Evolutionary conservation across 2,329 filamentous ascomycete species (phyloP).

Genomic region (Monosporascus sp.): DNA sequence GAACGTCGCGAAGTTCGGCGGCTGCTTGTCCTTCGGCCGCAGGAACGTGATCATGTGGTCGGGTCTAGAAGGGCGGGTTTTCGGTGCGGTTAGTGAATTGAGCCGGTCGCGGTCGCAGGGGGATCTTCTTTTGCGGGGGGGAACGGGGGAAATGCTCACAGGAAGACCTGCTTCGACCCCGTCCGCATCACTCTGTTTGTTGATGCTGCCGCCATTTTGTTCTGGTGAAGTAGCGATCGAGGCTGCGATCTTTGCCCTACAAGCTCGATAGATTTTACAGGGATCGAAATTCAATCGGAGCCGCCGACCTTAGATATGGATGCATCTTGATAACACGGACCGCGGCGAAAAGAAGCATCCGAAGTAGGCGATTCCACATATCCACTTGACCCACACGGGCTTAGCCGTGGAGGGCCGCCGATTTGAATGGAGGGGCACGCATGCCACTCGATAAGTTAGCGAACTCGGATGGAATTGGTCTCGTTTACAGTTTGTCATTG

Average conservation of each 20-base stretch:
- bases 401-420: conserved; percentile 3
- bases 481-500: conserved; percentile 1
- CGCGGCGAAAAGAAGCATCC: too few species aligned
- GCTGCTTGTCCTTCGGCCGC: conserved; percentile 58
- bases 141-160: conserved; percentile 18
- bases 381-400: too few species aligned
- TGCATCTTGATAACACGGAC: too few species aligned
- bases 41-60: conserved; percentile 76
- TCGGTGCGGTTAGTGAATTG: conserved; percentile 2
- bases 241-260: neutral
- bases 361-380: too few species aligned
- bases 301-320: neutral
- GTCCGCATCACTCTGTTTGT: conserved; percentile 15
- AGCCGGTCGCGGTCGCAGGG: neutral
- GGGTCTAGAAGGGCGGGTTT: conserved; percentile 50
- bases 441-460: too few species aligned
- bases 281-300: neutral
- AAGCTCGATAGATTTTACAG: neutral
- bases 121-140: too few species aligned
- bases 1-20: conserved; percentile 82
- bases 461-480: neutral
- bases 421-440: neutral
- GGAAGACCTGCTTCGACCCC: conserved; percentile 27
- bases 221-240: conserved; percentile 11
- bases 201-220: conserved; percentile 2